Evolutionary conservation across 2,329 filamentous ascomycete species (phyloP).

Genomic region (Rutstroemia sp.): DNA sequence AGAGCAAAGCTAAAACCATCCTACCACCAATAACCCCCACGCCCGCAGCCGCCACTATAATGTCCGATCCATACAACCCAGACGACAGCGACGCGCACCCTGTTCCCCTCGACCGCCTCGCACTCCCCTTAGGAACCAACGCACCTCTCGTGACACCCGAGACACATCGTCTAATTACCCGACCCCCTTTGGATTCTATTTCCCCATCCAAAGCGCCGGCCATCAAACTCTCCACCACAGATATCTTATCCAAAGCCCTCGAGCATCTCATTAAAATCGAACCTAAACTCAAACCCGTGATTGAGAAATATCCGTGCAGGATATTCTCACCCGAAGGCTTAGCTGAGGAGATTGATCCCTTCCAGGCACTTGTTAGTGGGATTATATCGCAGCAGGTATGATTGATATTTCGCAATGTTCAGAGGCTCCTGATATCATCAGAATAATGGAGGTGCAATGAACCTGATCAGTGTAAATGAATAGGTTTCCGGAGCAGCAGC

Average conservation of each 20-base stretch:
- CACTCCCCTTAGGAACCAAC: slow-evolving; percentile 58
- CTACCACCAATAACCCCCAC: slow-evolving; percentile 39
- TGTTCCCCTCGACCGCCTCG: slow-evolving; percentile 42
- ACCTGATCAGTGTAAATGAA: background rate
- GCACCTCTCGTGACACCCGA: slow-evolving; percentile 65
- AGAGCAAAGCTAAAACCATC: slow-evolving; percentile 11
- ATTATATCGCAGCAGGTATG: slow-evolving; percentile 82
- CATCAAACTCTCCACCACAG: slow-evolving; percentile 50
- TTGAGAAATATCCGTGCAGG: slow-evolving; percentile 68
- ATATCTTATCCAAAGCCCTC: slow-evolving; percentile 67
- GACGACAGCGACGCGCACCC: slow-evolving; percentile 32
- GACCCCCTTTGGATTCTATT: slow-evolving; percentile 41
- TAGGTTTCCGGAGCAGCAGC: slow-evolving; percentile 83
- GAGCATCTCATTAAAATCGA: slow-evolving; percentile 69
- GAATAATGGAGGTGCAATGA: too few species aligned
- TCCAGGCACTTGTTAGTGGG: slow-evolving; percentile 71
- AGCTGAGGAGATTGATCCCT: slow-evolving; percentile 82
- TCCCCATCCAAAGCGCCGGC: slow-evolving; percentile 46
- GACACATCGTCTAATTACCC: slow-evolving; percentile 54
- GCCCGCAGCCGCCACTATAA: slow-evolving; percentile 40
- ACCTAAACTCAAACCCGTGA: slow-evolving; percentile 59
- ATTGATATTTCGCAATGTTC: too few species aligned
- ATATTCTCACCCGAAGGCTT: slow-evolving; percentile 77
- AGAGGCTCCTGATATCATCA: too few species aligned
- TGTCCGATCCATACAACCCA: slow-evolving; percentile 36